These are phyloP conservation scores for Aspergillus sp. DNA, from an alignment of 2,329 filamentous ascomycete genomes.

Conservation along the genomic window DNA sequence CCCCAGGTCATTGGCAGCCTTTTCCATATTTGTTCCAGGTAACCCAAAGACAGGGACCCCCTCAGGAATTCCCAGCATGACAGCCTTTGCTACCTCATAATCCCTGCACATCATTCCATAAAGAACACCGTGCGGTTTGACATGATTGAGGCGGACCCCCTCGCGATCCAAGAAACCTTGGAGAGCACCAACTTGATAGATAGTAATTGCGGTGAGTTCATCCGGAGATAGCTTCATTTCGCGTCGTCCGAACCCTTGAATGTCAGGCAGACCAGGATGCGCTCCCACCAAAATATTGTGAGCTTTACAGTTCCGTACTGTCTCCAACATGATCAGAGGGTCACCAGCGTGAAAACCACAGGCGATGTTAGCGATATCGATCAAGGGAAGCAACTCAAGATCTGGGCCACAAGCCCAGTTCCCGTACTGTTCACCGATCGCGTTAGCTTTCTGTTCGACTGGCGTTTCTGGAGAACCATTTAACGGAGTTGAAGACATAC, in stretches of 20 bases:
- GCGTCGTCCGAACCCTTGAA: constrained; percentile 64
- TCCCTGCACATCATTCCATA: constrained; percentile 59
- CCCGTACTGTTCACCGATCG: constrained; percentile 33
- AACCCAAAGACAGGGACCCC: constrained; percentile 55
- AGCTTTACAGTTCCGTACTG: constrained; percentile 57
- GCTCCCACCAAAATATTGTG: constrained; percentile 60
- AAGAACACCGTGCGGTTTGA: constrained; percentile 63
- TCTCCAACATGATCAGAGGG: constrained; percentile 64
- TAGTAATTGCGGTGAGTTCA: constrained; percentile 57
- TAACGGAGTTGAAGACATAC: not conserved
- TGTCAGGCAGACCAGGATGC: constrained; percentile 65
- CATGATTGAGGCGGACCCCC: constrained; percentile 57
- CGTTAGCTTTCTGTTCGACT: not conserved
- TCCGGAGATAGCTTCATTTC: constrained; percentile 60
- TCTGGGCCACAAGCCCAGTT: constrained; percentile 55
- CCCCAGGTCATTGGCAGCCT: constrained; percentile 53
- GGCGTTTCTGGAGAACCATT: not conserved
- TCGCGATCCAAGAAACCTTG: constrained; percentile 60
- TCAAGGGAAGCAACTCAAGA: constrained; percentile 59
- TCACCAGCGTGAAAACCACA: constrained; percentile 63
- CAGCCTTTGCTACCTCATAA: constrained; percentile 52
- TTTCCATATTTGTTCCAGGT: constrained; percentile 55
- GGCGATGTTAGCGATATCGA: constrained; percentile 63
- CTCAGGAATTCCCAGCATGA: constrained; percentile 53
- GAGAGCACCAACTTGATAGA: constrained; percentile 65